These are phyloP conservation scores for Bruguiera parviflora DNA, from an alignment of 345 rosid genomes.

Conservation along the genomic window DNA sequence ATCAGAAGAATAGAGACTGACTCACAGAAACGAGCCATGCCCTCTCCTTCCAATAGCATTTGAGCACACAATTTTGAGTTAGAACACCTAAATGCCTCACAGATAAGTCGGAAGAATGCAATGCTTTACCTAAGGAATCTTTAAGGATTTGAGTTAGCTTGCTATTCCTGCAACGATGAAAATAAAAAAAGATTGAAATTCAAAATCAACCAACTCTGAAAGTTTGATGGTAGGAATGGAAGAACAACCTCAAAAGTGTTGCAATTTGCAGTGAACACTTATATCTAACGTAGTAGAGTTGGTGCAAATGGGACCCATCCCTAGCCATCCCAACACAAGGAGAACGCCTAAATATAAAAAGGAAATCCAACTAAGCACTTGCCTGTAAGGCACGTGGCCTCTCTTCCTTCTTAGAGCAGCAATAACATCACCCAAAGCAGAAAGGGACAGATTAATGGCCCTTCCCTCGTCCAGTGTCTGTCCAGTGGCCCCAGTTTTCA, in stretches of 20 bases:
- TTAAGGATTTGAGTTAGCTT: conserved; percentile 93
- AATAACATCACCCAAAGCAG: conserved; percentile 91
- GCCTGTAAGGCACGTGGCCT: conserved; percentile 94
- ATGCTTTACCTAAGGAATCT: conserved; percentile 75
- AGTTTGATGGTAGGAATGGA: conserved; percentile 3
- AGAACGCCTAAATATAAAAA: conserved; percentile 8
- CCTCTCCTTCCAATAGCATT: background rate
- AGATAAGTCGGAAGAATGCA: conserved; percentile 12
- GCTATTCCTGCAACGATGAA: conserved; percentile 78
- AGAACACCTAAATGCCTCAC: background rate
- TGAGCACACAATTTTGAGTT: background rate
- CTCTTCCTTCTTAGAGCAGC: conserved; percentile 79
- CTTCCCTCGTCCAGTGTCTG: conserved; percentile 84
- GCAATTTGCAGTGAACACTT: background rate
- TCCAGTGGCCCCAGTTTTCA: conserved; percentile 82
- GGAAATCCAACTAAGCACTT: conserved; percentile 33
- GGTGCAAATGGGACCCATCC: conserved; percentile 13
- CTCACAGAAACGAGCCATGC: no score
- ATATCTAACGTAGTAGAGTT: background rate
- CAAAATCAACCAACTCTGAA: background rate
- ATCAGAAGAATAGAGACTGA: no score
- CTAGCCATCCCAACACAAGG: conserved; percentile 4
- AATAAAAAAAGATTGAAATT: background rate
- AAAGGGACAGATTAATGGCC: conserved; percentile 90
- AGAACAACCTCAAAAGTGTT: conserved; percentile 20